Base-by-base conservation (phyloP, 2,329 filamentous ascomycete genomes). In the Ceratocystis smalleyi region DNA sequence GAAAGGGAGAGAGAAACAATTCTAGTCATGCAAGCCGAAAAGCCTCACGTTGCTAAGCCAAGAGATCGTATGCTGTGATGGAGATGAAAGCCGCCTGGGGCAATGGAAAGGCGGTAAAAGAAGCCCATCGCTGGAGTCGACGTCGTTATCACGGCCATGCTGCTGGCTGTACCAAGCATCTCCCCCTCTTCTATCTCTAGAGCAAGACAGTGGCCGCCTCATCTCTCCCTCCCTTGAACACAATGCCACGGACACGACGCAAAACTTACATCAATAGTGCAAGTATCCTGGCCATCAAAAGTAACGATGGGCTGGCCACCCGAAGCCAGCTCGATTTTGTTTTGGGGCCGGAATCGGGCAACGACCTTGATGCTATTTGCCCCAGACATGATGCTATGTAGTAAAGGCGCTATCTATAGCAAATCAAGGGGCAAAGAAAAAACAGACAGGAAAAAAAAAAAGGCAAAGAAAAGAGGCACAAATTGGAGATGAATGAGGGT, bases 321-420 rank as follows among this genome's bases (percentile, higher is more conserved):
- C 72, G 87, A 91, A 67, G 86, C 85, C 73, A 95, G 81, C 79
- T 99, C 94, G 75, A 94, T 77, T 78, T 89, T 90, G 81, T 99
- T 99, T 78, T 96, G 92, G 71, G 94, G 94, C 73, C 94, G 85
- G 78, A 99, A 99, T 72, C 94, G 89, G 79, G 92, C 92, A 75
- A 99, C 91, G 75, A 99, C 94, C 89, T 83, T 86, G 79, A 87
- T 86, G 72, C 79, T 85, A 73, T 84, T 83, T 75, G 64, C 64
- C 57, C 78, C 77, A 73, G 81, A 82, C 79, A 81, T 82, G 74
- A 70, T 76, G 76, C 70, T 71, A 71, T 66, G 43, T 45, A 15
- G 32, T 55, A 40, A 40, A 55, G 62, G 54, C 54, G 27, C 54
- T 3, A 24, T 43, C 57, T 15, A 22, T 30, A 35, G 35, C 51